Evolutionary conservation across 2,329 filamentous ascomycete species (phyloP).

Genomic region (Aspergillus aculeatinus): DNA sequence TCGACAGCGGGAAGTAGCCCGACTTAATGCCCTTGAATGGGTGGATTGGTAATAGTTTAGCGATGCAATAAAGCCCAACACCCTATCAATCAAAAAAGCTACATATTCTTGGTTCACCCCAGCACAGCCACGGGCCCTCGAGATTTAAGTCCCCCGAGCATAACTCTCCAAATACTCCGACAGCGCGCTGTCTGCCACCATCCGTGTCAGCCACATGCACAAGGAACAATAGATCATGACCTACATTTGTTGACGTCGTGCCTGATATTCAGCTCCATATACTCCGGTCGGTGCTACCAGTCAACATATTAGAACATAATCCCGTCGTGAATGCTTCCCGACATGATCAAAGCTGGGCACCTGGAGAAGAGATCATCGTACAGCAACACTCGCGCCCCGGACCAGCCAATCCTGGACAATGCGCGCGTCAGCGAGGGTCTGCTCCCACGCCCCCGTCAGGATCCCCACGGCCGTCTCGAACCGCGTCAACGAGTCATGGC

Average conservation of each 20-base stretch:
- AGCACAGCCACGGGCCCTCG: no score
- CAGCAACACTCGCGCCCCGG: not conserved
- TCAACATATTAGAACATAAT: no score
- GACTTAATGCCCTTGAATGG: no score
- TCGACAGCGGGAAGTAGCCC: no score
- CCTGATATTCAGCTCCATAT: not conserved
- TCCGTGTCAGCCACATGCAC: not conserved
- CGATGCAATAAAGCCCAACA: no score
- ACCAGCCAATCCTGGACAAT: slow-evolving; percentile 1
- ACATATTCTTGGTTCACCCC: no score
- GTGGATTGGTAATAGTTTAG: no score
- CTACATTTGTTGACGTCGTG: not conserved
- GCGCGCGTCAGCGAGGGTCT: not conserved
- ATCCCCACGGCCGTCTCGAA: not conserved
- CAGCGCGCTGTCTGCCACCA: not conserved
- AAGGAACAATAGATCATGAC: not conserved
- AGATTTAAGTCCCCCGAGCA: not conserved
- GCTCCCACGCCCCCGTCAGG: not conserved
- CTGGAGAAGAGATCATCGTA: not conserved
- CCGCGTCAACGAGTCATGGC: not conserved
- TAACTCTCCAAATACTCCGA: not conserved
- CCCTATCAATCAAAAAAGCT: no score
- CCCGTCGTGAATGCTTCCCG: no score
- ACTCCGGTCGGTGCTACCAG: not conserved
- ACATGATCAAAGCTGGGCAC: not conserved